Percentiles rank a stretch among this genome's conserved stretches.
Evolutionary conservation across 148 eudicot genomes (phyloP).

Genomic region (Amaranthus cruentus): DNA sequence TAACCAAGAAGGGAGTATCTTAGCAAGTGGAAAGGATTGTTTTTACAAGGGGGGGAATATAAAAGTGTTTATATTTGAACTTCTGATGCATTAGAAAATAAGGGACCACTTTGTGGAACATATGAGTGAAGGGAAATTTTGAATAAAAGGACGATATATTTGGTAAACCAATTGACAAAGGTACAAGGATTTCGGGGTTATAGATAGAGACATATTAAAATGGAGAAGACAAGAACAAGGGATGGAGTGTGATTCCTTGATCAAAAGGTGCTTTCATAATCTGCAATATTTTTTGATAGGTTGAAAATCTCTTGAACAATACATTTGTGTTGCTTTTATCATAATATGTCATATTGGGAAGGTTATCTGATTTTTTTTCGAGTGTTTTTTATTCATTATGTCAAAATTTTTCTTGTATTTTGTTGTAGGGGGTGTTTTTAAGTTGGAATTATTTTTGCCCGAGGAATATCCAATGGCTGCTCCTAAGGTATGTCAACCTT

Average conservation of each 20-base stretch:
- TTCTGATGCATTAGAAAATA: no score
- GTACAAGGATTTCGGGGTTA: no score
- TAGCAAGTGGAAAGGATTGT: no score
- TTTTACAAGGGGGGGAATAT: no score
- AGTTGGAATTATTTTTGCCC: constrained; percentile 92
- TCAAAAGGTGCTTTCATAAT: neutral
- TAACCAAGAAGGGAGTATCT: no score
- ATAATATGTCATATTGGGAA: neutral
- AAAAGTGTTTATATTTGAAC: no score
- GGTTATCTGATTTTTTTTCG: neutral
- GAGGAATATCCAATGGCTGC: constrained; percentile 99
- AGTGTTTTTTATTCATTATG: neutral
- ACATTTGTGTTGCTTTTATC: neutral
- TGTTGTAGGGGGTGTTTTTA: constrained; percentile 87
- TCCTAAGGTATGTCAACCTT: constrained; percentile 60
- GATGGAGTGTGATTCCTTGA: neutral
- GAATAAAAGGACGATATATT: no score
- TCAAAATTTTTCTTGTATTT: constrained; percentile 4
- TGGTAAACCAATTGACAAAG: no score
- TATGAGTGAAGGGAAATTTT: no score
- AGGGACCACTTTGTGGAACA: no score
- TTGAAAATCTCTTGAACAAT: neutral
- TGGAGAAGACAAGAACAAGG: no score
- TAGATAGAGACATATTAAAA: no score
- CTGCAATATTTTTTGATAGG: neutral